Conservation (phyloP, 352 stramenopile species). For the Phytophthora agathidicida region DNA sequence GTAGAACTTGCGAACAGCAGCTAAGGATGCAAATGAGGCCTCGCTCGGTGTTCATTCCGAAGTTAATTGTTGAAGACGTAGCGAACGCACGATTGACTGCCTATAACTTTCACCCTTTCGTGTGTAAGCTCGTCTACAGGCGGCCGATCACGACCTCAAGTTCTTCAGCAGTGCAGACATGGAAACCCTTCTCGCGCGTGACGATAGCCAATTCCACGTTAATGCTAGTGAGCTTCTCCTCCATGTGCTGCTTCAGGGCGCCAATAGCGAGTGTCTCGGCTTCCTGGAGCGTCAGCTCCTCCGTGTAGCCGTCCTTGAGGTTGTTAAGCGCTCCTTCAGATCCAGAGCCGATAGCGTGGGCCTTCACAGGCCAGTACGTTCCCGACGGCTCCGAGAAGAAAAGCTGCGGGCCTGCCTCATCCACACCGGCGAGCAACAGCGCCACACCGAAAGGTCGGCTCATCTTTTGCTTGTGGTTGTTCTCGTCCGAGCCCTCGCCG, state of each 20-base stretch:
- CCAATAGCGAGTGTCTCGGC: conserved; percentile 96
- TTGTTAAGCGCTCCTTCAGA: conserved; percentile 98
- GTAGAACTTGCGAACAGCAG: neutral
- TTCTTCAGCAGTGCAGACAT: conserved; percentile 94
- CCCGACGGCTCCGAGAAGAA: conserved; percentile 98
- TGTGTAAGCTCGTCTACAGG: conserved; percentile 55
- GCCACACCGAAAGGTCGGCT: conserved; percentile 98
- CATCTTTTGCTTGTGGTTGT: conserved; percentile 98
- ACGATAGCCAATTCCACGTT: conserved; percentile 99
- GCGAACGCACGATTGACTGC: neutral
- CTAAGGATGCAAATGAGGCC: conserved; percentile 27
- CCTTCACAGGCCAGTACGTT: conserved; percentile 98
- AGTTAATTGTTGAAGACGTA: conserved; percentile 22
- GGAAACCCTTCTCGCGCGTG: conserved; percentile 95
- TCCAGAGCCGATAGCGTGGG: conserved; percentile 98
- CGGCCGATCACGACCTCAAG: conserved; percentile 92
- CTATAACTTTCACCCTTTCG: conserved; percentile 2
- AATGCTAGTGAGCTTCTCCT: conserved; percentile 98
- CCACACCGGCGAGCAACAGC: conserved; percentile 96
- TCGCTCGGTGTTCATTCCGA: conserved; percentile 18
- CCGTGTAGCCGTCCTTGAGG: conserved; percentile 98
- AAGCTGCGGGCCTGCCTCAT: conserved; percentile 94
- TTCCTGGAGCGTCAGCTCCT: conserved; percentile 95
- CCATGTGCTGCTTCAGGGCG: conserved; percentile 99
- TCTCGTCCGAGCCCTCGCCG: conserved; percentile 90